Evolutionary conservation across 306 rosid species (phyloP).

Genomic region (Prinsepia uniflora): DNA sequence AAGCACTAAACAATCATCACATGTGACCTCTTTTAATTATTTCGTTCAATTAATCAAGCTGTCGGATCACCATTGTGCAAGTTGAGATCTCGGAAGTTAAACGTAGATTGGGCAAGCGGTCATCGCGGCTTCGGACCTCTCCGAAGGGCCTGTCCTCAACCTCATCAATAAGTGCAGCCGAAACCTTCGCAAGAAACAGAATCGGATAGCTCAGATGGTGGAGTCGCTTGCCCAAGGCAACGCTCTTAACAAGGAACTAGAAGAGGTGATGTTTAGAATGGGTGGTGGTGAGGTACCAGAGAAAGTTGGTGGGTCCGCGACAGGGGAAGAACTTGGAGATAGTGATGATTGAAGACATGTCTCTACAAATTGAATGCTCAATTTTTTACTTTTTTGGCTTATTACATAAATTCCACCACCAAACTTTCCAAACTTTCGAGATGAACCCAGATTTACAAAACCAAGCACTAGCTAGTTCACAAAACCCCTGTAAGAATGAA

Average conservation of each 20-base stretch:
- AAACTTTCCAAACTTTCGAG: constrained; percentile 14
- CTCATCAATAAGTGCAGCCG: constrained; percentile 92
- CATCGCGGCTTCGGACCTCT: constrained; percentile 45
- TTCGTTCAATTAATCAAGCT: no score
- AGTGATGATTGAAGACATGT: no score
- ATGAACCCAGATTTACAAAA: constrained; percentile 16
- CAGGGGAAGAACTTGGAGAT: no score
- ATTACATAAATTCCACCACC: constrained; percentile 27
- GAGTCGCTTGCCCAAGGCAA: constrained; percentile 73
- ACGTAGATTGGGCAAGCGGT: no score
- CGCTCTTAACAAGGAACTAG: constrained; percentile 70
- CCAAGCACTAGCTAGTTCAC: constrained; percentile 20
- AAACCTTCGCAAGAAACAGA: constrained; percentile 65
- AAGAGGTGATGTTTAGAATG: constrained; percentile 32
- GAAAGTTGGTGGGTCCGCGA: no score
- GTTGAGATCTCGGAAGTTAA: no score
- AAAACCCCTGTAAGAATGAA: constrained; percentile 10
- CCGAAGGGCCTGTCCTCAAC: constrained; percentile 87
- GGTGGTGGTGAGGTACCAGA: no score
- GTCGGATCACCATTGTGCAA: no score
- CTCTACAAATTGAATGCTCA: background rate
- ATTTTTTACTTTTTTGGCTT: constrained; percentile 25
- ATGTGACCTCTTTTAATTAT: no score
- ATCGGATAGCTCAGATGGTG: constrained; percentile 70
- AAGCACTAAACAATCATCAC: no score